Base-by-base conservation (phyloP, 2,329 filamentous ascomycete genomes). In the Penicillium thymicola region DNA sequence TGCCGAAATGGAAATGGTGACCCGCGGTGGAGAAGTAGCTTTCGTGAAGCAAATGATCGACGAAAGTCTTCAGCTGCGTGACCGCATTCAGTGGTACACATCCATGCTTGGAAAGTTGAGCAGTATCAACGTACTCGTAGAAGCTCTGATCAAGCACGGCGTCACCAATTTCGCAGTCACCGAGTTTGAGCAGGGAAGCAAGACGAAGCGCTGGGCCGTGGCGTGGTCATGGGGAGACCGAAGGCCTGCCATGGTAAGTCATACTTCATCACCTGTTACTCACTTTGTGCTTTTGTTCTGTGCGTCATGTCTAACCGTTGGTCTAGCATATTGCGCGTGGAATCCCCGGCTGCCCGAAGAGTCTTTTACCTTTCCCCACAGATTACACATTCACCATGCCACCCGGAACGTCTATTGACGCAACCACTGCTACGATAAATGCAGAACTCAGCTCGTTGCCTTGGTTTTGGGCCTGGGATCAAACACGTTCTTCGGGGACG, bases 41-140 rank as follows among this genome's bases (percentile, higher is more conserved):
- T 96, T 96, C 70, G 85, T 91, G 4, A 75, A 78, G 1, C 81
- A 84, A 6, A 87, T 96, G 60, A 78, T 96, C 5, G 75, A 82
- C 0, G 89, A 95, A 70, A 91, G 87, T 34, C 71, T 89, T 0
- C 58, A 70, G 0, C 75, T 90, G 2, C 76, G 78, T 18, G 78
- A 82, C 0, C 79, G 81, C 10, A 85, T 96, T 0, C 83, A 84
- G 58, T 99, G 94, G 94, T 97, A 94, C 72, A 94, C 89, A 1
- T 86, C 87, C 52, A 95, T 97, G 90, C 79, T 97, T 0, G 92
- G 93, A 0, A 95, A 95, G 67, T 78, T 90, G 30, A 92, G 88
- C 62, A 78, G 90, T 3, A 79, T 88, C 0, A 77, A 79, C 0
- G 73, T 88, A 0, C 76, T 96, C 0, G 79, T 86, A 6, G 79